Evolutionary conservation across 2,329 filamentous ascomycete species (phyloP), one percentile per base, ranked within the genome.

Genomic region (Trichophyton rubrum): DNA sequence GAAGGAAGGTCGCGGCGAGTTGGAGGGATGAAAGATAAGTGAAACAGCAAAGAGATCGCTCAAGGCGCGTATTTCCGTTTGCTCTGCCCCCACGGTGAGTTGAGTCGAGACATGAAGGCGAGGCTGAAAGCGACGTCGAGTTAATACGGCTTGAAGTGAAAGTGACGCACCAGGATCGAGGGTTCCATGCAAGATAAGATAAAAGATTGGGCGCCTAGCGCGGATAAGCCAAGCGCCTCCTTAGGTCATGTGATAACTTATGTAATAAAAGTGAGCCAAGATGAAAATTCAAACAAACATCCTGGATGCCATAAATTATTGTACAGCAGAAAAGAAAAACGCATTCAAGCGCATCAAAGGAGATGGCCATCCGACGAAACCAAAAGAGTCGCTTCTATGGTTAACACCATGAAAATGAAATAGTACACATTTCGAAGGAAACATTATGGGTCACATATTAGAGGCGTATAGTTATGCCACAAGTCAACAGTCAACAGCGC

Each of bases 391-490:
- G 51, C 51, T 55, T 55, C 51, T 55, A 55, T 55, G 51, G 51
- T 33, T n/a, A 55, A 35, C 51, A 55, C 30, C 51, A 55, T 60
- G 35, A 60, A 60, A 38, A 41, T 11, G 24, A 60, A 51, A 51
- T 55, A 24, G 38, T 27, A 60, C 35, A 55, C 33, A 38, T 30
- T 15, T 59, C 41, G 27, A 45, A 41, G 41, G 15, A 55, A 60
- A 41, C 45, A 60, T 38, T 30, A 59, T 47, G 40, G 43, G 15
- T 45, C 40, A 17, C 24, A 17, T 49, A 51, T 47, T 47, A 49
- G 43, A 51, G 43, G 43, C 30, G 58, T 35, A 55, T 55, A 55
- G n/a, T n/a, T 55, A 35, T 33, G 51, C 51, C 51, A 51, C 13
- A 22, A 51, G 11, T 51, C 45, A 51, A 51, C 45, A 35, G 27